Conservation (phyloP, 2,329 filamentous ascomycete genomes). For the Bipolaris gigantea region DNA sequence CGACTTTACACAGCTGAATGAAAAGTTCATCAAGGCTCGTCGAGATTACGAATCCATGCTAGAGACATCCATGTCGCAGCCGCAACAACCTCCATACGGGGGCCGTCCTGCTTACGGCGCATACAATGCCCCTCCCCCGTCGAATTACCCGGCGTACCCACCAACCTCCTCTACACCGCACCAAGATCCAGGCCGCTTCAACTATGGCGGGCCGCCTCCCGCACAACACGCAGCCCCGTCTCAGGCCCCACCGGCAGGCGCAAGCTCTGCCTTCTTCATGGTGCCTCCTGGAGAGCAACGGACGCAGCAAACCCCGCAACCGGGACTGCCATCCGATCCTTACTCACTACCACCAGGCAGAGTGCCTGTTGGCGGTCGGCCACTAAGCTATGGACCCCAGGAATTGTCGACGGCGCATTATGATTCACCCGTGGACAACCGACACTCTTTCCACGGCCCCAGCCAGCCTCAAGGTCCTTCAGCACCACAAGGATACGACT, state of each 20-base stretch:
- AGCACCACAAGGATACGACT: constrained; percentile 33
- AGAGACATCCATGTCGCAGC: constrained; percentile 94
- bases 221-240: constrained; percentile 38
- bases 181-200: constrained; percentile 36
- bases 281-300: constrained; percentile 38
- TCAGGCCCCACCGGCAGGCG: constrained; percentile 45
- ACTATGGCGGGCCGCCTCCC: constrained; percentile 34
- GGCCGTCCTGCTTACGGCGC: constrained; percentile 55
- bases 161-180: constrained; percentile 39
- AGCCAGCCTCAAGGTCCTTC: constrained; percentile 31
- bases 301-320: constrained; percentile 36
- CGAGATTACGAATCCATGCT: constrained; percentile 95
- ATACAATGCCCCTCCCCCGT: constrained; percentile 39
- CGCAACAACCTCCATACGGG: constrained; percentile 77
- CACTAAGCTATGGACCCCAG: constrained; percentile 48
- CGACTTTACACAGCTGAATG: constrained; percentile 96
- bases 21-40: constrained; percentile 98
- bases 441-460: constrained; percentile 44
- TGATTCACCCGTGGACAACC: constrained; percentile 52
- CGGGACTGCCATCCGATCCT: constrained; percentile 38
- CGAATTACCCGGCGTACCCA: constrained; percentile 38
- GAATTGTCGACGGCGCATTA: constrained; percentile 52
- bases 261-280: constrained; percentile 46
- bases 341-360: constrained; percentile 46
- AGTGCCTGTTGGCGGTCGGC: constrained; percentile 36